Base-by-base conservation (phyloP, 768 basidiomycete species). In the Naematelia encephala region DNA sequence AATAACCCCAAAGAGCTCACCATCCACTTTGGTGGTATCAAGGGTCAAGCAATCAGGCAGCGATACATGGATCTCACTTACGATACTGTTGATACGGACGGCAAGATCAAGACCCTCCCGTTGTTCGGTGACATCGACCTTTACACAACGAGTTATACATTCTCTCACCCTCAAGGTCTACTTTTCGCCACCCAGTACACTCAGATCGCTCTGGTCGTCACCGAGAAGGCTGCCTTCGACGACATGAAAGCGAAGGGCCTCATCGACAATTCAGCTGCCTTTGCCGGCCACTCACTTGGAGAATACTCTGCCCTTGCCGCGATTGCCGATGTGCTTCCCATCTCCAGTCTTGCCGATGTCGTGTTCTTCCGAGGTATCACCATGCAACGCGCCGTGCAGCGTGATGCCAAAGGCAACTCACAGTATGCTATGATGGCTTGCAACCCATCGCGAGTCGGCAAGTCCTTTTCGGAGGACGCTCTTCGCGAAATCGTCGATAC, bases 11-110 rank as follows among this genome's bases (percentile, higher is more conserved):
- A 92, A 82, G 86, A 89, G 78, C 91, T 97, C 82, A 99, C 92
- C 0, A 87, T 99, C 67, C 94, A 99, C 78, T 99, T 99, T 66
- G 96, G 96, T 81, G 96, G 96, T 75, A 90, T 98, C 78, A 97
- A 97, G 80, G 96, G 96, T 42, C 94, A 98, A 76, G 93, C 87
- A 2, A 98, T 98, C 64, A 89, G 96, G 26, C 89, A 93, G 70
- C 86, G 96, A n/a, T 99, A 99, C 80, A 98, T 98, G 91, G 92
- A 93, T 67, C 96, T 99, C 89, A 88, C 89, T 3, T 98, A 97
- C 80, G 93, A 97, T 74, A 87, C 91, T 0, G 88, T 90, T 83
- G 94, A 96, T 79, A 91, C 90, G 80, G 91, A 93, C 69, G 94
- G 94, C 57, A 87, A 88, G 71, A 85, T 97, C 77, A 93, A 92